These are phyloP conservation scores for Amanita thiersii DNA, from an alignment of 768 basidiomycete genomes.

Conservation along the genomic window DNA sequence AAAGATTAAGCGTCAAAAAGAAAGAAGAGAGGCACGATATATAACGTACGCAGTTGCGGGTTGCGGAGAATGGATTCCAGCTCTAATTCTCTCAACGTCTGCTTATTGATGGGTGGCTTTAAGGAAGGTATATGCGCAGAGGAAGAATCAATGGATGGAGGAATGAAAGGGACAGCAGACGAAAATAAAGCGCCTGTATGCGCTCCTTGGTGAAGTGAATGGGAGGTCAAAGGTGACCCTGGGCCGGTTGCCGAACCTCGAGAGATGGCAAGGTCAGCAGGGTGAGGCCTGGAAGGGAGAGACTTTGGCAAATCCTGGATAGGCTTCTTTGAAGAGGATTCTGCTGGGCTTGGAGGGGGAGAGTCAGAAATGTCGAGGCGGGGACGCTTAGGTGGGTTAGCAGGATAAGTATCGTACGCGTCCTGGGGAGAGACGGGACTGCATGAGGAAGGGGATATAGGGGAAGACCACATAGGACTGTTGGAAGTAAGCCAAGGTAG, in stretches of 20 bases:
- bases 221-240: slow-evolving; percentile 37
- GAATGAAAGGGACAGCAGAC: slow-evolving; percentile 6
- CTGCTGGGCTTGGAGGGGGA: slow-evolving; percentile 12
- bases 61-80: slow-evolving; percentile 80
- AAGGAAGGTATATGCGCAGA: slow-evolving; percentile 58
- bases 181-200: slow-evolving; percentile 19
- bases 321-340: slow-evolving; percentile 16
- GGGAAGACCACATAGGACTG: slow-evolving; percentile 20
- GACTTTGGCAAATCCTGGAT: slow-evolving; percentile 11
- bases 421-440: slow-evolving; percentile 22
- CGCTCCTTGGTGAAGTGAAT: slow-evolving; percentile 23
- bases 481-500: slow-evolving; percentile 29
- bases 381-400: slow-evolving; percentile 28
- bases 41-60: slow-evolving; percentile 78
- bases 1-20: slow-evolving; percentile 9
- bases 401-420: slow-evolving; percentile 14
- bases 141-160: slow-evolving; percentile 25
- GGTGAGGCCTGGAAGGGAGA: slow-evolving; percentile 24
- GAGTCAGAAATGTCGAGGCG: slow-evolving; percentile 28
- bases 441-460: slow-evolving; percentile 22
- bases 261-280: slow-evolving; percentile 38
- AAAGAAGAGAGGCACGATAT: slow-evolving; percentile 9
- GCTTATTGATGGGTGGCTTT: slow-evolving; percentile 72
- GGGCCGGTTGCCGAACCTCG: slow-evolving; percentile 35
- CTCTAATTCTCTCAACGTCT: slow-evolving; percentile 80